These are phyloP conservation scores for Boeremia exigua DNA, from an alignment of 2,329 filamentous ascomycete species.

Conservation along the genomic window DNA sequence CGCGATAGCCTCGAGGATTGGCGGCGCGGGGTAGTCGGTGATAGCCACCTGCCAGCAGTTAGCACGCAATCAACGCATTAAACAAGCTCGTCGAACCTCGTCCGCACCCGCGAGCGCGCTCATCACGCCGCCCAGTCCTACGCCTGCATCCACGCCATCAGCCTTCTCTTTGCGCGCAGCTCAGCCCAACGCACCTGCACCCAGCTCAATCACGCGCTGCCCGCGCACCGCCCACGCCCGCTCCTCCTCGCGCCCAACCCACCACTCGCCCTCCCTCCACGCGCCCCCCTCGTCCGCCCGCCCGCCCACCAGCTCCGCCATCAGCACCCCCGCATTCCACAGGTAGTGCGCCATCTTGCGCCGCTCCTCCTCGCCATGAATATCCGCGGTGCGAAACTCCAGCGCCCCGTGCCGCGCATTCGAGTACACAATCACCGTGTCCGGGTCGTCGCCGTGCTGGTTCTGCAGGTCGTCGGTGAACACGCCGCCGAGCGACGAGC, in stretches of 20 bases:
- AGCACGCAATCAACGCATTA: not conserved
- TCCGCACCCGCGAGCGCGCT: slow-evolving; percentile 53
- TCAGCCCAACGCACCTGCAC: slow-evolving; percentile 63
- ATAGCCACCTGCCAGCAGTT: slow-evolving; percentile 57
- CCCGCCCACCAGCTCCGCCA: slow-evolving; percentile 53
- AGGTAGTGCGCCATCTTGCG: slow-evolving; percentile 73
- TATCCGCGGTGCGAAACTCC: slow-evolving; percentile 51
- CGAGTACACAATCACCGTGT: slow-evolving; percentile 65
- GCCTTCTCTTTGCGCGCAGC: slow-evolving; percentile 24
- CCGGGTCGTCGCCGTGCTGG: slow-evolving; percentile 67
- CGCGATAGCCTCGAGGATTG: slow-evolving; percentile 64
- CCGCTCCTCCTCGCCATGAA: slow-evolving; percentile 61
- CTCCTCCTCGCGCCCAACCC: slow-evolving; percentile 41
- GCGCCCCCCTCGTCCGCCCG: slow-evolving; percentile 13
- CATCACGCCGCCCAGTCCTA: slow-evolving; percentile 56
- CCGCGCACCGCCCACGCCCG: slow-evolving; percentile 56
- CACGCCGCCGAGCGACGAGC: slow-evolving; percentile 65
- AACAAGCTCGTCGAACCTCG: slow-evolving; percentile 40
- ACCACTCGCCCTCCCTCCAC: slow-evolving; percentile 33
- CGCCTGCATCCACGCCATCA: slow-evolving; percentile 44
- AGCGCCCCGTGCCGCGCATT: slow-evolving; percentile 47
- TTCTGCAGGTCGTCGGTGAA: slow-evolving; percentile 72
- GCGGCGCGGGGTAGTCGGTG: slow-evolving; percentile 71
- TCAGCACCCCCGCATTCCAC: slow-evolving; percentile 68
- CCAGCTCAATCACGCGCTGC: slow-evolving; percentile 67